phyloP scores from a whole-genome alignment of 768 basidiomycete species.

The Termitomyces titanicus region DNA sequence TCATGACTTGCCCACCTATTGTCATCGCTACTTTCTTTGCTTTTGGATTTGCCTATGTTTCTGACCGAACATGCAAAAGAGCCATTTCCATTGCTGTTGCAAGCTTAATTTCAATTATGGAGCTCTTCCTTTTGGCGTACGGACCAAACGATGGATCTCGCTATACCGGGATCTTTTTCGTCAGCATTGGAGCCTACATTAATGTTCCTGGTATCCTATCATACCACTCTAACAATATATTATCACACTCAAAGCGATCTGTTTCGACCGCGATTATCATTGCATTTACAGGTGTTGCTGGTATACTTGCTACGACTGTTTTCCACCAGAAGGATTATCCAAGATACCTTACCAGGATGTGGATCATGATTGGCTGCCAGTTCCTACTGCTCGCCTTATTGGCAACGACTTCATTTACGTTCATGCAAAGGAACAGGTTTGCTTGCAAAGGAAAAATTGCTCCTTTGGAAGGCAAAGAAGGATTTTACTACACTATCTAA shows the following conservation, averaged over 20 bases:
- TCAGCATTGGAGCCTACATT: constrained; percentile 30
- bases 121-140: constrained; percentile 31
- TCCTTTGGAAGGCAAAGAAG: constrained; percentile 30
- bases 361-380: constrained; percentile 32
- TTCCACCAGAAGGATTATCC: constrained; percentile 31
- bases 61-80: too few relatives aligned
- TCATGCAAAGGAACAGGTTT: constrained; percentile 26
- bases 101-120: constrained; percentile 28
- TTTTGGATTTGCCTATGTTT: constrained; percentile 34
- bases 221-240: constrained; percentile 17
- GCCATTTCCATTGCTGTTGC: constrained; percentile 31
- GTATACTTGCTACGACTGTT: constrained; percentile 35
- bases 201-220: constrained; percentile 34
- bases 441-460: constrained; percentile 27
- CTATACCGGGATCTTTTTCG: constrained; percentile 31
- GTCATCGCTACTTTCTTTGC: constrained; percentile 28
- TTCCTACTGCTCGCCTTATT: too few relatives aligned
- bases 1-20: constrained; percentile 32
- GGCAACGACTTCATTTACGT: constrained; percentile 23
- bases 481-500: constrained; percentile 38
- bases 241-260: too few relatives aligned
- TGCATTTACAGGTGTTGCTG: constrained; percentile 34
- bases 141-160: constrained; percentile 24
- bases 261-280: too few relatives aligned
- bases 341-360: constrained; percentile 25